Evolutionary conservation across 225 moss, liverwort and hornwort genomes (phyloP).

Genomic region (Thuidium tamariscinum): DNA sequence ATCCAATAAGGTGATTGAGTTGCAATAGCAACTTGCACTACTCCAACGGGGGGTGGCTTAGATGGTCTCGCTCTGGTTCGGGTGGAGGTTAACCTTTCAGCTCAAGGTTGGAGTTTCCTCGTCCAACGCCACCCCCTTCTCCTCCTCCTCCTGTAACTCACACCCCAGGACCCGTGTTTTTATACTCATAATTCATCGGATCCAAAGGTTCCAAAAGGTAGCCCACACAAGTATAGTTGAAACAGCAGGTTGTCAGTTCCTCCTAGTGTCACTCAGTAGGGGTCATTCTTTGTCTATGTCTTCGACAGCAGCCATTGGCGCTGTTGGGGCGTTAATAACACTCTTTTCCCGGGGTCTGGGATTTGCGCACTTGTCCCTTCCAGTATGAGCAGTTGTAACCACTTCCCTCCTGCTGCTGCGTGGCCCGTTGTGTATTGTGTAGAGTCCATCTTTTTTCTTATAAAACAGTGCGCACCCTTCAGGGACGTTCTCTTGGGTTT

Average conservation of each 20-base stretch:
- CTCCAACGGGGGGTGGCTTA: slow-evolving; percentile 9
- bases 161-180: slow-evolving; percentile 46
- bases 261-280: slow-evolving; percentile 35
- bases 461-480: slow-evolving; percentile 42
- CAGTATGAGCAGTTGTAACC: slow-evolving; percentile 27
- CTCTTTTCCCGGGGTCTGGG: slow-evolving; percentile 48
- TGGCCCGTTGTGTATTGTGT: slow-evolving; percentile 50
- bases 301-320: slow-evolving; percentile 19
- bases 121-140: not conserved
- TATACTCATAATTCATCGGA: slow-evolving; percentile 55
- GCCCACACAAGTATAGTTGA: slow-evolving; percentile 49
- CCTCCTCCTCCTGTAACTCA: slow-evolving; percentile 2
- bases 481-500: slow-evolving; percentile 23
- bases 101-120: slow-evolving; percentile 1
- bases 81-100: not conserved
- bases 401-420: slow-evolving; percentile 13
- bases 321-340: slow-evolving; percentile 46
- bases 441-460: slow-evolving; percentile 33
- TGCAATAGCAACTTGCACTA: slow-evolving; percentile 24
- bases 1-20: slow-evolving; percentile 35
- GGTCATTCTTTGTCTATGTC: slow-evolving; percentile 60
- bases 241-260: slow-evolving; percentile 31
- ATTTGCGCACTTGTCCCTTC: slow-evolving; percentile 41
- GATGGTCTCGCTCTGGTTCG: slow-evolving; percentile 6
- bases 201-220: slow-evolving; percentile 56